phyloP scores from a whole-genome alignment of 306 rosid genomes.

The Castanea sativa region DNA sequence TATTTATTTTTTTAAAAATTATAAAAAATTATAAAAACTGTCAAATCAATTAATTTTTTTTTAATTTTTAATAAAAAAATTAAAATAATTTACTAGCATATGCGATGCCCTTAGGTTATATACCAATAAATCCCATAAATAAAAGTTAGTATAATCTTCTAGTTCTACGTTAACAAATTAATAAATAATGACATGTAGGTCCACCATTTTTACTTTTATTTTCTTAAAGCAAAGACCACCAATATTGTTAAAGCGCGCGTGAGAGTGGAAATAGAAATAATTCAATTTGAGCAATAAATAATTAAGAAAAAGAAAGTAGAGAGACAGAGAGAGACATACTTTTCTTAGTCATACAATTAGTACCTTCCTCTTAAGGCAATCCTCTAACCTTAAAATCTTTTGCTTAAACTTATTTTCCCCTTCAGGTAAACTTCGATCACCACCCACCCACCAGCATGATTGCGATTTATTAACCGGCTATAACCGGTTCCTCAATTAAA shows the following conservation, averaged over 20 bases:
- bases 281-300: constrained; percentile 41
- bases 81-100: no score
- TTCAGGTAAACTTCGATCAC: constrained; percentile 44
- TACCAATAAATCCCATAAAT: no score
- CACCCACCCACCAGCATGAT: constrained; percentile 27
- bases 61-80: no score
- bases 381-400: constrained; percentile 48
- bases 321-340: neutral
- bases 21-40: no score
- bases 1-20: no score
- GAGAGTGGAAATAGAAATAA: neutral
- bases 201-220: constrained; percentile 2
- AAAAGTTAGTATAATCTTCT: no score
- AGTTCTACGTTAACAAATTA: neutral
- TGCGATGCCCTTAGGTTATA: accelerated
- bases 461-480: constrained; percentile 36
- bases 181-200: constrained; percentile 10
- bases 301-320: neutral
- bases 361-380: constrained; percentile 51
- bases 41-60: no score
- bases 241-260: neutral
- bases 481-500: constrained; percentile 38
- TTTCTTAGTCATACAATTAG: constrained; percentile 34
- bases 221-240: constrained; percentile 1
- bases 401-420: constrained; percentile 44